phyloP scores from a whole-genome alignment of 805 yeast species.

The Wickerhamomyces silvicola region DNA sequence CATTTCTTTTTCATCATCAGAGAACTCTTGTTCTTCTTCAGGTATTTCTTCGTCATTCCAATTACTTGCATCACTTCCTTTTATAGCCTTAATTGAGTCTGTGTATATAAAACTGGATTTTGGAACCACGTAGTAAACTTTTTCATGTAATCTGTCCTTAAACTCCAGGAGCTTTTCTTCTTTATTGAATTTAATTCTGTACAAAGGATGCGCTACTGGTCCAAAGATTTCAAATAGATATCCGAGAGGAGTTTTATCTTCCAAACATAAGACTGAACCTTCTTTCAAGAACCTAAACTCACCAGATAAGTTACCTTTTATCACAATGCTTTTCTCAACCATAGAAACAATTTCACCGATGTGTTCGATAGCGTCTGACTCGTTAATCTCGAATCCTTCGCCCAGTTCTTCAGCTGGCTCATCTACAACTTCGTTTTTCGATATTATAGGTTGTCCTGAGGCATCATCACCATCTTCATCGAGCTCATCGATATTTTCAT shows the following conservation, averaged over 20 bases:
- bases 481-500: too few relatives aligned
- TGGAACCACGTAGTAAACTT: slow-evolving; percentile 73
- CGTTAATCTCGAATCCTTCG: slow-evolving; percentile 51
- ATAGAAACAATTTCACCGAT: slow-evolving; percentile 65
- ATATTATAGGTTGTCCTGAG: slow-evolving; percentile 51
- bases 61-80: slow-evolving; percentile 94
- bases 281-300: slow-evolving; percentile 81
- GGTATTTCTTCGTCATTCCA: slow-evolving; percentile 92
- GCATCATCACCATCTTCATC: slow-evolving; percentile 17
- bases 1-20: slow-evolving; percentile 89
- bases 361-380: slow-evolving; percentile 58
- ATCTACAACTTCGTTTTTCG: slow-evolving; percentile 70
- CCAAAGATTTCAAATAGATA: slow-evolving; percentile 87
- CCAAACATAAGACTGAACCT: slow-evolving; percentile 71
- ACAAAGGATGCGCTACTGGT: slow-evolving; percentile 72
- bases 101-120: slow-evolving; percentile 77
- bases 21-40: slow-evolving; percentile 88
- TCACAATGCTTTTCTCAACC: slow-evolving; percentile 65
- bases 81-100: slow-evolving; percentile 56
- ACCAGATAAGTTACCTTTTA: slow-evolving; percentile 71
- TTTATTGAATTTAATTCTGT: slow-evolving; percentile 61
- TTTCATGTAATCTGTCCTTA: slow-evolving; percentile 42
- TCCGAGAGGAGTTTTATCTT: slow-evolving; percentile 66
- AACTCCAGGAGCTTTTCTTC: slow-evolving; percentile 43
- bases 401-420: slow-evolving; percentile 68